phyloP scores from a whole-genome alignment of 78 protist genomes.

The Creolimax fragrantissima region DNA sequence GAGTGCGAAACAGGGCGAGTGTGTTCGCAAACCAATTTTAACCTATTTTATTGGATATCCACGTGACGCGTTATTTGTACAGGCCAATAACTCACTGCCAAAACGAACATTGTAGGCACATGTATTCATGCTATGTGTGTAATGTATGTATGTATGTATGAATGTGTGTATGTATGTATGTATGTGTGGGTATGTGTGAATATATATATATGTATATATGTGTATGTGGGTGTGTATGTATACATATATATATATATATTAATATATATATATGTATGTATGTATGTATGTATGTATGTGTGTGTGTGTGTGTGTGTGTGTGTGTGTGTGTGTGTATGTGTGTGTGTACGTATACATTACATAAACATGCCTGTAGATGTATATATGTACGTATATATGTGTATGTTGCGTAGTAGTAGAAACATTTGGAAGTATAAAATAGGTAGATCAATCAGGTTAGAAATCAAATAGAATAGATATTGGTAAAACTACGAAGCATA shows the following conservation, averaged over 20 bases:
- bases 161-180: neutral
- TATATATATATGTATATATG: neutral
- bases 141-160: neutral
- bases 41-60: neutral
- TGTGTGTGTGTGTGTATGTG: neutral
- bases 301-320: neutral
- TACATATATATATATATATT: neutral
- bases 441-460: too few relatives aligned
- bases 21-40: too few relatives aligned
- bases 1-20: too few relatives aligned
- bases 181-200: neutral
- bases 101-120: too few relatives aligned
- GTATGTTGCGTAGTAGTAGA: too few relatives aligned
- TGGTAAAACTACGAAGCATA: too few relatives aligned
- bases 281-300: neutral
- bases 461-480: too few relatives aligned
- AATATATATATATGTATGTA: neutral
- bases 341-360: neutral
- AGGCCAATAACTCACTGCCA: too few relatives aligned
- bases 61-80: neutral
- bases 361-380: neutral
- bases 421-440: too few relatives aligned
- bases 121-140: neutral
- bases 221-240: neutral
- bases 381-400: too few relatives aligned